Evolutionary conservation across 768 basidiomycete genomes (phyloP), one percentile per base, ranked within the genome.

Genomic region (Lactarius hengduanensis): DNA sequence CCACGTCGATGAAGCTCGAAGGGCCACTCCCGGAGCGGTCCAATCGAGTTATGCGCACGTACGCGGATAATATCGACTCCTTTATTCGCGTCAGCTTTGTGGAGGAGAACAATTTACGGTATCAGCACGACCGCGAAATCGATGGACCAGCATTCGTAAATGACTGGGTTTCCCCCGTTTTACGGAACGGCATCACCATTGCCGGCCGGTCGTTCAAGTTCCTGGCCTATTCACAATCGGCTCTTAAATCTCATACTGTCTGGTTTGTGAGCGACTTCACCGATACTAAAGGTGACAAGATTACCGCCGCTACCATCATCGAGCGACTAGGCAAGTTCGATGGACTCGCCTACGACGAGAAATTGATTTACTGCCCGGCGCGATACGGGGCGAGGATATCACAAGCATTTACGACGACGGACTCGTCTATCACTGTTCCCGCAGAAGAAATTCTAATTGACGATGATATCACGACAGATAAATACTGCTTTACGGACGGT

Each of bases 391-490:
- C 90, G 4, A 79, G 90, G 20, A 80, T 91, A 38, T 87, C 88
- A 6, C 88, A 87, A 72, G 88, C 87, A 0, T 92, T 91, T 74
- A 90, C 89, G 1, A 83, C 89, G 1, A 92, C 90, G 0, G 88
- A 91, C 67, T 79, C 84, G 0, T 83, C 85, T 3, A 72, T 84
- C 38, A 74, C 83, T 16, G 74, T 79, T 45, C 66, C 74, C 53
- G 69, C 74, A n/a, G 78, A 80, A 56, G 76, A 82, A 71, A 74
- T 83, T 50, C 22, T 76, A 22, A 69, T 76, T 22, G 71, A 81
- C 0, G 76, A 80, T n/a, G 85, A 89, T 73, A 81, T 88, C 32
- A 70, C 80, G 41, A n/a, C 0, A 26, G 64, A 53, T 68, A 73
- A 45, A 70, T 84, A 81, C 65, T 75, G 77, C 56, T 90, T 89